phyloP scores from a whole-genome alignment of 139 green algal genomes.

The Chlorella sp. region DNA sequence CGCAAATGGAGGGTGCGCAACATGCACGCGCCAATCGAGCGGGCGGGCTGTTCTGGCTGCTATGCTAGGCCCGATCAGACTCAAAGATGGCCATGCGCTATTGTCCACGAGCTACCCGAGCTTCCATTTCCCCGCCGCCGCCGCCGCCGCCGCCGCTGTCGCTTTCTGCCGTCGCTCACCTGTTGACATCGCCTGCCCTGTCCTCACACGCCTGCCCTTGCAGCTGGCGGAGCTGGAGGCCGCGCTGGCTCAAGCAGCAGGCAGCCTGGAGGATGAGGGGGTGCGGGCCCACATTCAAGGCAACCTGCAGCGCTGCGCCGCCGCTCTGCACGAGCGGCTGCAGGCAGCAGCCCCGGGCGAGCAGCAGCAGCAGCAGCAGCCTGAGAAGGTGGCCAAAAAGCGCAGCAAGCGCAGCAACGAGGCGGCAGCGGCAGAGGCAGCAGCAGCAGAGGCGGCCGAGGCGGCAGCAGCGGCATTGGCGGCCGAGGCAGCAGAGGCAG shows the following conservation, averaged over 20 bases:
- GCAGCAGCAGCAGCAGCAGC: background rate
- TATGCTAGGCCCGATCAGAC: too few species aligned
- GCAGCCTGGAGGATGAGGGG: background rate
- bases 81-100: too few species aligned
- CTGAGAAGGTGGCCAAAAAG: background rate
- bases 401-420: background rate
- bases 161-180: background rate
- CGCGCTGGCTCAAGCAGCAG: background rate
- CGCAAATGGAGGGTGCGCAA: constrained; percentile 19
- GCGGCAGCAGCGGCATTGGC: background rate
- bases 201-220: too few species aligned
- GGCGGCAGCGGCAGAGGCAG: background rate
- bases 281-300: background rate
- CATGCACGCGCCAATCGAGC: too few species aligned
- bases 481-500: background rate
- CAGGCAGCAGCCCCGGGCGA: background rate
- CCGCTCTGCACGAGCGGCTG: constrained; percentile 18
- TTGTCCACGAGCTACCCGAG: too few species aligned
- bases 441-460: background rate
- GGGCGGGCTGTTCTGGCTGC: background rate
- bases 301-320: constrained; percentile 13
- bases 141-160: background rate
- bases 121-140: background rate
- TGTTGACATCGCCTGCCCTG: background rate
- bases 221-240: constrained; percentile 5